These are phyloP conservation scores for Austroboletus novae-zelandiae DNA, from an alignment of 1,284 basidiomycete species.

Conservation along the genomic window DNA sequence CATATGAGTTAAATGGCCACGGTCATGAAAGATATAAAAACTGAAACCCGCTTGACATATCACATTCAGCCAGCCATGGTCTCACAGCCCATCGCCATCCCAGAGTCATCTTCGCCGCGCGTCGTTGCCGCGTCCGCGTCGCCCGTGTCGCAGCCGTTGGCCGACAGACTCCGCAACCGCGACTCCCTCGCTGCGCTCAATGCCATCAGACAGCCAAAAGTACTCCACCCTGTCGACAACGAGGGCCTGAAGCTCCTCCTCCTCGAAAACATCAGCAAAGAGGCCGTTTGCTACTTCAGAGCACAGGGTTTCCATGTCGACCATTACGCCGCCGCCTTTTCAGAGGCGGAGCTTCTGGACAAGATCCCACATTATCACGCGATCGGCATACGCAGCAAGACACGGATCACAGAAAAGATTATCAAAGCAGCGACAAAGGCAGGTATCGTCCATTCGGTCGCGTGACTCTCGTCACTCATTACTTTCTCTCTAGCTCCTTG, in stretches of 20 bases:
- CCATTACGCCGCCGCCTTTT: conserved; percentile 83
- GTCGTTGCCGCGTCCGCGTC: conserved; percentile 52
- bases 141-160: conserved; percentile 36
- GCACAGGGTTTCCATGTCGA: conserved; percentile 93
- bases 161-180: conserved; percentile 44
- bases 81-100: conserved; percentile 41
- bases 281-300: conserved; percentile 82
- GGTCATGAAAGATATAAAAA: no score
- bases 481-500: conserved; percentile 67
- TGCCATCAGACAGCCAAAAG: conserved; percentile 54
- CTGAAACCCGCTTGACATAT: no score
- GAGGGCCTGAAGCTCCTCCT: conserved; percentile 77
- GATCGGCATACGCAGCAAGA: conserved; percentile 96
- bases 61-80: conserved; percentile 18
- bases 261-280: conserved; percentile 94
- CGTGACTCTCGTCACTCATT: background rate
- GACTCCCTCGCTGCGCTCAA: conserved; percentile 27
- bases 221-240: conserved; percentile 76
- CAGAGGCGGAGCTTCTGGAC: conserved; percentile 88
- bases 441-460: conserved; percentile 16
- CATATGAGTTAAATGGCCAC: conserved; percentile 37
- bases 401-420: conserved; percentile 90
- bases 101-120: conserved; percentile 24
- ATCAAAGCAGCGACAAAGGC: conserved; percentile 85
- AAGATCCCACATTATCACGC: conserved; percentile 91